Conservation (phyloP, 2,329 filamentous ascomycete species). For the Myriosclerotinia duriaeana region DNA sequence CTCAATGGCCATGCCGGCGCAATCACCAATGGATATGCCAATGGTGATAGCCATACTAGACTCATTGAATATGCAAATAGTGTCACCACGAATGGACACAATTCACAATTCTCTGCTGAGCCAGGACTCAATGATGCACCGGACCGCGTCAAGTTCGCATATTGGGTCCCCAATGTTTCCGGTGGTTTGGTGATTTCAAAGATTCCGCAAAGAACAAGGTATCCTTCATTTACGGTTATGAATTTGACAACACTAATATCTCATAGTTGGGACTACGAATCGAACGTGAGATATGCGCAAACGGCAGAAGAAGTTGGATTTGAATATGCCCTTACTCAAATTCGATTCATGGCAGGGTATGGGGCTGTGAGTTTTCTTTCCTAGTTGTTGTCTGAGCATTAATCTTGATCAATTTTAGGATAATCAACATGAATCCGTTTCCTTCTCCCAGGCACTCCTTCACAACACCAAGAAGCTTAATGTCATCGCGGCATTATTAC, state of each 20-base stretch:
- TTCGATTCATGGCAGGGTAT: slow-evolving; percentile 54
- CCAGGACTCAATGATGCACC: slow-evolving; percentile 47
- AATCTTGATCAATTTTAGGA: slow-evolving; percentile 27
- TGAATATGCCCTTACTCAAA: slow-evolving; percentile 53
- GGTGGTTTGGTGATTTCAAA: slow-evolving; percentile 54
- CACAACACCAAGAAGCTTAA: slow-evolving; percentile 50
- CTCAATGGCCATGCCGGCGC: neutral
- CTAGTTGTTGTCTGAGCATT: neutral
- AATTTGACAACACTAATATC: neutral
- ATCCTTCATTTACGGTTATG: neutral
- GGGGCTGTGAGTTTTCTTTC: slow-evolving; percentile 41
- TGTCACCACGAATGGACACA: slow-evolving; percentile 17
- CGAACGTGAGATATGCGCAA: slow-evolving; percentile 50
- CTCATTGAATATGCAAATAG: slow-evolving; percentile 11
- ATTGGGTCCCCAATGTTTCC: slow-evolving; percentile 56
- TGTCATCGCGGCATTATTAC: slow-evolving; percentile 52
- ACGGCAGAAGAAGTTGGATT: slow-evolving; percentile 51
- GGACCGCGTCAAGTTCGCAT: slow-evolving; percentile 49
- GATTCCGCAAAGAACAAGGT: slow-evolving; percentile 48
- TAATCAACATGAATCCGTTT: slow-evolving; percentile 54
- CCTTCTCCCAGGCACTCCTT: slow-evolving; percentile 52
- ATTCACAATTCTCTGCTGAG: slow-evolving; percentile 32
- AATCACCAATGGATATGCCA: slow-evolving; percentile 17
- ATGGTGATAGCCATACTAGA: slow-evolving; percentile 9
- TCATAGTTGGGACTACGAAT: slow-evolving; percentile 48